phyloP scores from a whole-genome alignment of 805 yeast species.

The Ogataea nitratoaversa region DNA sequence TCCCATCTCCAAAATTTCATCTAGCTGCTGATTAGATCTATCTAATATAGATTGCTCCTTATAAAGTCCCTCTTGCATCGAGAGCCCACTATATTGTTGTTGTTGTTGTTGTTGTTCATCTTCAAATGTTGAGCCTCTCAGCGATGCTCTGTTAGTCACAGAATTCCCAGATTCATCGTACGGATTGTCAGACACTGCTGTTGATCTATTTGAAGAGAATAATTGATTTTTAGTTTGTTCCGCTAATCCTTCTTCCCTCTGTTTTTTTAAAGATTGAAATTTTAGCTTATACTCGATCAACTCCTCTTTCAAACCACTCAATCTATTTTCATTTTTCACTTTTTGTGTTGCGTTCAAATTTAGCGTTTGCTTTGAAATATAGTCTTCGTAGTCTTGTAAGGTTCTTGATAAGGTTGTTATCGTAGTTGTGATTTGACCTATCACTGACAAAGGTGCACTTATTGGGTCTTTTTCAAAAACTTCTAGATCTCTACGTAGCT shows the following conservation, averaged over 20 bases:
- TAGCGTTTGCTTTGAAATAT: slow-evolving; percentile 53
- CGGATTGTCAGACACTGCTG: slow-evolving; percentile 43
- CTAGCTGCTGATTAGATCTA: slow-evolving; percentile 77
- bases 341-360: slow-evolving; percentile 43
- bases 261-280: slow-evolving; percentile 50
- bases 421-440: slow-evolving; percentile 72
- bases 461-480: slow-evolving; percentile 61
- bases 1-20: slow-evolving; percentile 88
- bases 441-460: slow-evolving; percentile 61
- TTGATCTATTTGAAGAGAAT: slow-evolving; percentile 30
- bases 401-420: slow-evolving; percentile 72
- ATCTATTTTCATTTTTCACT: slow-evolving; percentile 56
- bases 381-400: slow-evolving; percentile 41
- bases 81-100: slow-evolving; percentile 26
- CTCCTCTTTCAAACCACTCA: slow-evolving; percentile 51
- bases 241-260: slow-evolving; percentile 50
- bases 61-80: slow-evolving; percentile 58
- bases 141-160: slow-evolving; percentile 16
- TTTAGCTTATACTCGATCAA: slow-evolving; percentile 42
- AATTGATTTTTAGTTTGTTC: slow-evolving; percentile 48
- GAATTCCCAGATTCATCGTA: slow-evolving; percentile 31
- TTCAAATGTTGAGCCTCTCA: slow-evolving; percentile 3
- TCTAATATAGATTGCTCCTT: slow-evolving; percentile 63
- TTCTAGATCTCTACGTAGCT: slow-evolving; percentile 63
- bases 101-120: slow-evolving; percentile 10